Conservation (phyloP, 306 rosid genomes). For the Lathyrus aphaca region DNA sequence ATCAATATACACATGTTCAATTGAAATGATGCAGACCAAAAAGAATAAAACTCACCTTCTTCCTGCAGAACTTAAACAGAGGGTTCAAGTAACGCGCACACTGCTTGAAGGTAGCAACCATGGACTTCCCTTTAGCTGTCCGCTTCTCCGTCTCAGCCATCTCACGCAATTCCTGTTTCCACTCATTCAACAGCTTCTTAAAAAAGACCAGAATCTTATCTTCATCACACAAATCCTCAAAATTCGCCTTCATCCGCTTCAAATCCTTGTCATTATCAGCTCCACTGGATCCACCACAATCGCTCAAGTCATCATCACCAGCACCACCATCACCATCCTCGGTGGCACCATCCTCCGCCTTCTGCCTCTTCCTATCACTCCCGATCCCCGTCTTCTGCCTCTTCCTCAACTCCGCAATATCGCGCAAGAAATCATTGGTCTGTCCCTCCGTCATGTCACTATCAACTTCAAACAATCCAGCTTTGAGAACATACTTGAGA, state of each 20-base stretch:
- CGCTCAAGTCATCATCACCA: slow-evolving; percentile 74
- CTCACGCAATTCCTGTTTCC: slow-evolving; percentile 92
- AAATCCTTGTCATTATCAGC: slow-evolving; percentile 65
- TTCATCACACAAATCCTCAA: slow-evolving; percentile 82
- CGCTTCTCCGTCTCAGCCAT: slow-evolving; percentile 78
- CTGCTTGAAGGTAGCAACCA: slow-evolving; percentile 97
- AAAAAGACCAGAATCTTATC: slow-evolving; percentile 92
- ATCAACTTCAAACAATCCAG: slow-evolving; percentile 87
- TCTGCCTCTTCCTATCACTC: slow-evolving; percentile 85
- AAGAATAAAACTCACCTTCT: slow-evolving; percentile 62
- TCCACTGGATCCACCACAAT: slow-evolving; percentile 74
- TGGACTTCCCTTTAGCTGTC: slow-evolving; percentile 91
- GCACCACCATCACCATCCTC: slow-evolving; percentile 85
- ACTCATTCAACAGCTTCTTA: slow-evolving; percentile 87
- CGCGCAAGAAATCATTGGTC: slow-evolving; percentile 90
- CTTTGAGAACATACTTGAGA: slow-evolving; percentile 76
- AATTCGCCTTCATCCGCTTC: slow-evolving; percentile 86
- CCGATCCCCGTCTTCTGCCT: slow-evolving; percentile 90
- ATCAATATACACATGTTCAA: not conserved
- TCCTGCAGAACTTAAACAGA: slow-evolving; percentile 92
- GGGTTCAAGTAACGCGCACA: slow-evolving; percentile 94
- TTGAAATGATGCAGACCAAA: not conserved
- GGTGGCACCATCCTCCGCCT: slow-evolving; percentile 60
- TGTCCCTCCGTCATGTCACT: slow-evolving; percentile 98
- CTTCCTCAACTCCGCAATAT: slow-evolving; percentile 91